Conservation (phyloP, 116 monocot genomes). For the Thalassia testudinum region DNA sequence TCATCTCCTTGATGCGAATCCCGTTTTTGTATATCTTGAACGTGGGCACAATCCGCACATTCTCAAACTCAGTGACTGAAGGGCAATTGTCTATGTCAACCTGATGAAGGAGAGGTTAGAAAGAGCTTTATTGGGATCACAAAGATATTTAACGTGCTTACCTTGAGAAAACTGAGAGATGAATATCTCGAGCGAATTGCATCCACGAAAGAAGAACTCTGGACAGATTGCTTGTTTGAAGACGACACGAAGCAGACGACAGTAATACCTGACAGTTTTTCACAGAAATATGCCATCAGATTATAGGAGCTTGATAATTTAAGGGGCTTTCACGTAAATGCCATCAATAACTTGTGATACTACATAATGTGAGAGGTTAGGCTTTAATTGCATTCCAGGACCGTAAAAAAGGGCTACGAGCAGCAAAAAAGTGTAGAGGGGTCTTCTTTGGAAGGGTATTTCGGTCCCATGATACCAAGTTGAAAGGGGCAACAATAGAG, state of each 20-base stretch:
- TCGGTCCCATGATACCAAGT: too few relatives aligned
- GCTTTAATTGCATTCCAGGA: too few relatives aligned
- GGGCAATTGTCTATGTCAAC: constrained; percentile 8
- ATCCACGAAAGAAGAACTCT: constrained; percentile 30
- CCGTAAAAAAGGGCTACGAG: too few relatives aligned
- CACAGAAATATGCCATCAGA: too few relatives aligned
- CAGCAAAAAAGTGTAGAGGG: too few relatives aligned
- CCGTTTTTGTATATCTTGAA: constrained; percentile 1
- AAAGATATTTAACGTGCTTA: constrained; percentile 2
- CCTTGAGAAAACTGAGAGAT: constrained; percentile 59
- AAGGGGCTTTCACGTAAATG: too few relatives aligned
- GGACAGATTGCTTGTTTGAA: constrained; percentile 24
- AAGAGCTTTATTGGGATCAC: not conserved
- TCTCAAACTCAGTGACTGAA: not conserved
- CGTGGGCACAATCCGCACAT: constrained; percentile 1
- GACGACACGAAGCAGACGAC: constrained; percentile 38
- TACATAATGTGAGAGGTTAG: too few relatives aligned
- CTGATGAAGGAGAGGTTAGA: constrained; percentile 1
- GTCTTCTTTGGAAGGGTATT: too few relatives aligned
- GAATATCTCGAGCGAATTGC: constrained; percentile 31
- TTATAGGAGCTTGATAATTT: too few relatives aligned
- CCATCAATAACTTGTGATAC: too few relatives aligned
- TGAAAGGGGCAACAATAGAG: too few relatives aligned
- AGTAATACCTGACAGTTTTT: constrained; percentile 30
- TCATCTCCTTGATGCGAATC: constrained; percentile 23